Conservation (phyloP, 2,329 filamentous ascomycete species). For the Aureobasidium sp. region DNA sequence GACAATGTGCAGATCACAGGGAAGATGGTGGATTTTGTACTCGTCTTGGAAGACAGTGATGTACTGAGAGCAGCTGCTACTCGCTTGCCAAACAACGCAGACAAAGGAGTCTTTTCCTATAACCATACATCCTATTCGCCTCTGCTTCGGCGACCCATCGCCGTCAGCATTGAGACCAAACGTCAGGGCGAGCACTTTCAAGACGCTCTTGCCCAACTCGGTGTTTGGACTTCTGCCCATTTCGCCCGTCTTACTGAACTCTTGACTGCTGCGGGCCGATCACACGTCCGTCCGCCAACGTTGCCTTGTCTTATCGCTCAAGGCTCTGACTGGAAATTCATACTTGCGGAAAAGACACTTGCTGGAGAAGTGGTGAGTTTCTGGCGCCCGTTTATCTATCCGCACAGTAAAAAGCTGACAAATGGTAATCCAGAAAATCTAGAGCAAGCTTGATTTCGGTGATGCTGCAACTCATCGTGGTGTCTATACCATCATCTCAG, state of each 20-base stretch:
- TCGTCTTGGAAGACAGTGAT: conserved; percentile 4
- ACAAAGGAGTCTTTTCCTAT: conserved; percentile 7
- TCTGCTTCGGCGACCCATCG: conserved; percentile 6
- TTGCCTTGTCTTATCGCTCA: conserved; percentile 10
- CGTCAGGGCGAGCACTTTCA: conserved; percentile 8
- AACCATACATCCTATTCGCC: conserved; percentile 11
- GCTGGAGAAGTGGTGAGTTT: conserved; percentile 8
- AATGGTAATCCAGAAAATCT: conserved; percentile 8
- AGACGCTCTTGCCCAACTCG: conserved; percentile 7
- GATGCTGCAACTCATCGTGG: conserved; percentile 7
- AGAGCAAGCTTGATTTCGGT: conserved; percentile 8
- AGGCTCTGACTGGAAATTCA: conserved; percentile 9
- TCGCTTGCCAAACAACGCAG: conserved; percentile 5
- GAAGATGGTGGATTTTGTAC: conserved; percentile 11
- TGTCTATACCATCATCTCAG: conserved; percentile 6
- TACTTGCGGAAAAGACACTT: conserved; percentile 6
- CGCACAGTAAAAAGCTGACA: not conserved
- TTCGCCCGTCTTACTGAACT: conserved; percentile 5
- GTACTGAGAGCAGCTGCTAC: not conserved
- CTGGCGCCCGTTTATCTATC: not conserved
- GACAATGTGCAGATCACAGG: conserved; percentile 7
- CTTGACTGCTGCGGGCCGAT: not conserved
- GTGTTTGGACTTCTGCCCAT: conserved; percentile 9
- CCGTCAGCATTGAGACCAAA: conserved; percentile 13
- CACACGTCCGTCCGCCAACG: not conserved